Base-by-base conservation (phyloP, 352 stramenopile genomes). In the Phytophthora sp. region DNA sequence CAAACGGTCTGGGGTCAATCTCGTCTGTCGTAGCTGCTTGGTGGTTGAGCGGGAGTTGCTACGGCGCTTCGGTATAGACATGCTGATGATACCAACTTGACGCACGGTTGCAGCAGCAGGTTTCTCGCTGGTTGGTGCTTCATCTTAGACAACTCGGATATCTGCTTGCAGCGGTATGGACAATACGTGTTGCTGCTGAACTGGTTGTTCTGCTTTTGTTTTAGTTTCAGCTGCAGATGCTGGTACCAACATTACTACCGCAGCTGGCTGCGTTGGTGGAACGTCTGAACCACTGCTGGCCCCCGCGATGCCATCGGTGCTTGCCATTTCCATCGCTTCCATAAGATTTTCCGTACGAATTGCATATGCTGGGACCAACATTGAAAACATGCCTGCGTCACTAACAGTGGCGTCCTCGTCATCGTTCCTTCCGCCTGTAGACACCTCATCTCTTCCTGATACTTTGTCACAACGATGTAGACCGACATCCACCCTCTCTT, bases 11-110 rank as follows among this genome's bases (percentile, higher is more conserved):
- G n/a, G 7, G 4, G 18, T 24, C 9, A 57, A 15, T 16, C 54
- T 64, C 7, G 33, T 49, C 27, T 63, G 52, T 9, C 52, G 20
- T 16, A 51, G n/a, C 42, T 66, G 59, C 5, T 52, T 67, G 30
- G 38, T 5, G 18, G 21, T 59, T 13, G 39, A 31, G 29, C 47
- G 16, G 16, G 42, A 7, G 15, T 31, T 61, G 7, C 21, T 23
- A 23, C 35, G 44, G 8, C 31, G 2, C 12, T 42, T 49, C 18
- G 50, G 59, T 38, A 49, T 56, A 9, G 50, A 41, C 1, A 61
- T 38, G 2, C 35, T 67, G 8, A 61, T 45, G 5, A 52, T 44
- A 13, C 57, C 59, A 5, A 60, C 59, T 42, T 66, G 57, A 12
- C 58, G 20, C n/a, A n/a, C n/a, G n/a, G n/a, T n/a, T n/a, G n/a